Base-by-base conservation (phyloP, 2,329 filamentous ascomycete species). In the Reticulascus tulasneorum region DNA sequence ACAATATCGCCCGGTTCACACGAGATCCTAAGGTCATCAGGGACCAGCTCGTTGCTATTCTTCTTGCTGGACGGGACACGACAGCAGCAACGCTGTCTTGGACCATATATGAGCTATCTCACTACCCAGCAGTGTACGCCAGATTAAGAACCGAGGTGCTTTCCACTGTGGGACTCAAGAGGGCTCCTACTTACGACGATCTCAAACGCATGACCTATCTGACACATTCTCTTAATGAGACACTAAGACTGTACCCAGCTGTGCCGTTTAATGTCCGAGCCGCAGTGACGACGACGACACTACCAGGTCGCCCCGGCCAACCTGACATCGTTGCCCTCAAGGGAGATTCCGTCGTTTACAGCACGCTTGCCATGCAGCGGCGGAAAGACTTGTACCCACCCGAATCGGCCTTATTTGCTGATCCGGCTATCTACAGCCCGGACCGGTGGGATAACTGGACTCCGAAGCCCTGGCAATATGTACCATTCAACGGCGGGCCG, bases 211-310 rank as follows among this genome's bases (percentile, higher is more conserved):
- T 95, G 88, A 83, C 84, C 50, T 95, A 91, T 56, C 74, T 93
- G 38, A 67, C 77, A 56, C 69, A 82, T 48, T 65, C 84, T 29
- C 72, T 94, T 48, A 84, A 86, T 62, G 87, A 94, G 63, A 85
- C 79, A 0, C 73, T 90, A 41, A 80, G 87, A 8, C 62, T 91
- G 9, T 88, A 91, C 59, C 86, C 86, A 1, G 72, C 79, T 12
- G 84, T 93, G 3, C 86, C 87, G 2, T 85, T 84, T 66, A 93
- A 93, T 60, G 73, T 87, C 34, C 82, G 88, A 44, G 66, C 81
- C 20, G 77, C 86, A 9, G 69, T 87, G 13, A 71, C 69, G 40
- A 83, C 90, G 62, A 90, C 86, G 5, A 85, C 79, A 0, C 73
- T 94, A 3, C 87, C 87, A 4, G 43, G 43, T 2, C 17, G 17